Conservation (phyloP, 805 yeast species). For the Yamadazyma laniorum region DNA sequence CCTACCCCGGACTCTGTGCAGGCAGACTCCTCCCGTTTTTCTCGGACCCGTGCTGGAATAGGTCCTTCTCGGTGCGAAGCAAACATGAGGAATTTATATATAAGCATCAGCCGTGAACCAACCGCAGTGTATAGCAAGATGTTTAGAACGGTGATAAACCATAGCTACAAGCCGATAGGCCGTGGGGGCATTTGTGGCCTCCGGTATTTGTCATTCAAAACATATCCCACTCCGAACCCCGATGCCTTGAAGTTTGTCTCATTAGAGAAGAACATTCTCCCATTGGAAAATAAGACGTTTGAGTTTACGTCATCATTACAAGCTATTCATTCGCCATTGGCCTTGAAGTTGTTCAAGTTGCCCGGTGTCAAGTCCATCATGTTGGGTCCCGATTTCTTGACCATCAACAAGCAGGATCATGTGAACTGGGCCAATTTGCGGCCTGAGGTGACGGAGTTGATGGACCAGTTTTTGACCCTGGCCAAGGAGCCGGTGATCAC, state of each 20-base stretch:
- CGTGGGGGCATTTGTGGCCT: not conserved
- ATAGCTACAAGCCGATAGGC: not conserved
- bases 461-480: slow-evolving; percentile 46
- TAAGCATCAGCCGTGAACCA: too few relatives aligned
- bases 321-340: slow-evolving; percentile 62
- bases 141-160: too few relatives aligned
- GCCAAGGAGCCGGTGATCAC: slow-evolving; percentile 40
- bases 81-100: too few relatives aligned
- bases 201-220: slow-evolving; percentile 37
- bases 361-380: slow-evolving; percentile 68
- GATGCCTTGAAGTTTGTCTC: slow-evolving; percentile 69
- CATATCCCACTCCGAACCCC: slow-evolving; percentile 69
- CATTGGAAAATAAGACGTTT: slow-evolving; percentile 46
- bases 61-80: too few relatives aligned
- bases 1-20: not conserved
- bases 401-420: slow-evolving; percentile 64
- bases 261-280: slow-evolving; percentile 45
- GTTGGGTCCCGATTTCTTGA: slow-evolving; percentile 72
- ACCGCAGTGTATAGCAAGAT: too few relatives aligned
- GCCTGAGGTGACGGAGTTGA: slow-evolving; percentile 63
- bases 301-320: slow-evolving; percentile 54
- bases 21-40: not conserved
- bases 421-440: slow-evolving; percentile 56
- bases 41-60: not conserved
- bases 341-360: slow-evolving; percentile 54